Base-by-base conservation (phyloP, 108 stramenopile species). In the Cyclotella choctawhatcheeana region DNA sequence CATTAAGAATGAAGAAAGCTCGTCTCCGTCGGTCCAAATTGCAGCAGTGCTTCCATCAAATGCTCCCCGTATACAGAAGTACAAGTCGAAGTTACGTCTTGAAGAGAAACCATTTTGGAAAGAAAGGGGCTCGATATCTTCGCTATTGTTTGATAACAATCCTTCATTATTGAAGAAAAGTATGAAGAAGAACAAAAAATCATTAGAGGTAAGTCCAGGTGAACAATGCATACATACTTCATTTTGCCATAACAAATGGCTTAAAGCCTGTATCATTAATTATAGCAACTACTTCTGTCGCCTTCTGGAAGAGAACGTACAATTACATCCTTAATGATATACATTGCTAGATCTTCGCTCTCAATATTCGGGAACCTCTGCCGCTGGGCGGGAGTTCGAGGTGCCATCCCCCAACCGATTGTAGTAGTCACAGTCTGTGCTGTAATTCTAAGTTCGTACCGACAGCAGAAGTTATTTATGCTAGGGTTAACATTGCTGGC, bases 371-470 rank as follows among this genome's bases (percentile, higher is more conserved):
- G 64, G 26, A 66, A 50, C 5, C 48, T 88, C 5, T 85, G 86
- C 67, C 73, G 83, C 51, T 91, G 90, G 90, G 90, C 88, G 2
- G 85, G 86, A 58, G 87, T 88, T 27, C 73, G 77, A 14, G 88
- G 84, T 31, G 69, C 86, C 24, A 71, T 91, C 47, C 90, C 90
- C 7, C 89, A 87, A 55, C 92, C 88, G 5, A 47, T 93, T 24
- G 89, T 90, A 3, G 85, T 85, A 4, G 31, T 81, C 13, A 65
- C 64, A n/a, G 71, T 83, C 4, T 53, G 64, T 32, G 74, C 81
- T 17, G 74, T 83, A 13, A 74, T 59, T 16, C 51, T 90, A 0
- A 77, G 73, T 17, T 82, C 83, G 2, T 30, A 26, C 5, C 76
- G 79, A 37, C 61, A 84, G 3, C 58, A 53, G 16, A 79, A 83